Evolutionary conservation across 768 basidiomycete species (phyloP).

Genomic region (Tubosaeta sp.): DNA sequence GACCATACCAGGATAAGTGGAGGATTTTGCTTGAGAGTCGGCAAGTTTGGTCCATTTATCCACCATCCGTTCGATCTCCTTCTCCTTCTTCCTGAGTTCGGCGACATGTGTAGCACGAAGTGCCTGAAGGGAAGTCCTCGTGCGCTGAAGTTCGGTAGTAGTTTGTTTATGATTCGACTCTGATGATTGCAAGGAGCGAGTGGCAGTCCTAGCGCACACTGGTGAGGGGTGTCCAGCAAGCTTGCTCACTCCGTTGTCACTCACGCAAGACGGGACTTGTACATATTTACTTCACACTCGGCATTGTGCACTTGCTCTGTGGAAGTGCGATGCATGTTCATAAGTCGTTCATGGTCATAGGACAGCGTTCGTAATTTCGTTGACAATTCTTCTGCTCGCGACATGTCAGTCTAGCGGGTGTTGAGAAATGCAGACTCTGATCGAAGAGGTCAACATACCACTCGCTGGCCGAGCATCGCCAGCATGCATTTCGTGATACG

Average conservation of each 20-base stretch:
- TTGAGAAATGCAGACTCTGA: conserved; percentile 13
- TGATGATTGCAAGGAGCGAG: conserved; percentile 51
- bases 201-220: conserved; percentile 39
- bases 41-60: conserved; percentile 73
- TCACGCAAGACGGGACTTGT: conserved; percentile 69
- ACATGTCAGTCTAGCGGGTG: conserved; percentile 61
- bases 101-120: conserved; percentile 63
- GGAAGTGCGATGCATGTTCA: conserved; percentile 55
- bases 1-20: conserved; percentile 44
- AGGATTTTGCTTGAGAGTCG: conserved; percentile 62
- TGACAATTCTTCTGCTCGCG: conserved; percentile 68
- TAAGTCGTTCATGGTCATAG: conserved; percentile 77
- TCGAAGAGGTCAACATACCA: conserved; percentile 46
- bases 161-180: conserved; percentile 72
- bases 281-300: conserved; percentile 71
- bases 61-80: conserved; percentile 67
- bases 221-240: conserved; percentile 6
- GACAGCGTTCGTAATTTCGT: conserved; percentile 72
- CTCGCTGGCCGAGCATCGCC: conserved; percentile 67
- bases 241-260: conserved; percentile 26
- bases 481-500: conserved; percentile 70
- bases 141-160: conserved; percentile 63
- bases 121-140: conserved; percentile 62
- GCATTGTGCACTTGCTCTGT: conserved; percentile 63
- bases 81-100: conserved; percentile 79